These are phyloP conservation scores for Trichoderma polysporum DNA, from an alignment of 2,329 filamentous ascomycete genomes.

Conservation along the genomic window DNA sequence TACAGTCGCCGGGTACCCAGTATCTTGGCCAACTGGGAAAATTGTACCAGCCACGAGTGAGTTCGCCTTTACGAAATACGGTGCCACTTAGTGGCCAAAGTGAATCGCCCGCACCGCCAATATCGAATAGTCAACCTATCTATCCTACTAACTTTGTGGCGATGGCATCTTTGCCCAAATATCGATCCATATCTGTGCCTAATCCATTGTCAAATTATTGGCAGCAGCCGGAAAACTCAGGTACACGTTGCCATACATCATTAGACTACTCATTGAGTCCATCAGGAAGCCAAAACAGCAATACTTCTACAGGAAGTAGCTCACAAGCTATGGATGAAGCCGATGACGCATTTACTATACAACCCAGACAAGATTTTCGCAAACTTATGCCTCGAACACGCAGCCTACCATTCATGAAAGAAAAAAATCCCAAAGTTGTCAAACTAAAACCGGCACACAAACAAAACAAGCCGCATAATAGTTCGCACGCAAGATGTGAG, in stretches of 20 bases:
- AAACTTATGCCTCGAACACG: conserved; percentile 34
- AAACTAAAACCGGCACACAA: not conserved
- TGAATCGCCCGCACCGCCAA: not conserved
- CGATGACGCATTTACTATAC: not conserved
- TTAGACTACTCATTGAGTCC: not conserved
- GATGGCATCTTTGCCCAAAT: not conserved
- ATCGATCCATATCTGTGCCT: conserved; percentile 7
- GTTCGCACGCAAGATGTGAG: not conserved
- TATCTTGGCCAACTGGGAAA: conserved; percentile 21
- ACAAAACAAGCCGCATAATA: not conserved
- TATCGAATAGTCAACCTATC: not conserved
- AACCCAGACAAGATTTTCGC: conserved; percentile 26
- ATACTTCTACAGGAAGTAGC: not conserved
- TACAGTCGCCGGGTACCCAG: not conserved
- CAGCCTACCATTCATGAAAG: conserved; percentile 30
- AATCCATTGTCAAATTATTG: not conserved
- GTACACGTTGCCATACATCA: not conserved
- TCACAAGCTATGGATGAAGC: not conserved
- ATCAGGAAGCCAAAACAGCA: not conserved
- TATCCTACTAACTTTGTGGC: not conserved
- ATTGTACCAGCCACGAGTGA: conserved; percentile 25
- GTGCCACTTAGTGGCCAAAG: conserved; percentile 18
- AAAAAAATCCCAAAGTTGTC: not conserved
- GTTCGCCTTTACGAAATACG: conserved; percentile 31
- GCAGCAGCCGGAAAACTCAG: not conserved